A percentile compares a stretch with the other conserved stretches of the same genome.
Conservation (phyloP, 2,329 filamentous ascomycete species). For the Diplodia intermedia region DNA sequence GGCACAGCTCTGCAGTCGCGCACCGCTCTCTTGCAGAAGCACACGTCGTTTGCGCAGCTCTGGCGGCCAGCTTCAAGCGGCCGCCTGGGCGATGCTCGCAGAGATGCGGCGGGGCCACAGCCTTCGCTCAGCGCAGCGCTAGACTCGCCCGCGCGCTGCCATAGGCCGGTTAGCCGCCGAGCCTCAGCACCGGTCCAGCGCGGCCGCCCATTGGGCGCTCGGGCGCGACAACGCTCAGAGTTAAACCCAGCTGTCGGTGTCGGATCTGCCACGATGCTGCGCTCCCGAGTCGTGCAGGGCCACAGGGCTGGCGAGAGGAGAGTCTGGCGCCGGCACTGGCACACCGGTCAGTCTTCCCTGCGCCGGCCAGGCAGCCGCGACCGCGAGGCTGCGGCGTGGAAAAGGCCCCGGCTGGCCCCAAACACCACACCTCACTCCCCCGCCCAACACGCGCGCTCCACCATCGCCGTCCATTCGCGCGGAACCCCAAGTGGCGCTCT, state of each 20-base stretch:
- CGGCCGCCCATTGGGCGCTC: slow-evolving; percentile 5
- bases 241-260: slow-evolving; percentile 22
- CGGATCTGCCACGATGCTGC: slow-evolving; percentile 24
- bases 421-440: background rate
- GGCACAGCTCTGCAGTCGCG: slow-evolving; percentile 11
- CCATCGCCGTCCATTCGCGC: background rate
- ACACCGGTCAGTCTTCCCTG: slow-evolving; percentile 10
- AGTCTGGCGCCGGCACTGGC: background rate
- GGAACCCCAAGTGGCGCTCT: slow-evolving; percentile 1
- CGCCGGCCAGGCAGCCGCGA: background rate
- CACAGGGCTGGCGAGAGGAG: slow-evolving; percentile 10
- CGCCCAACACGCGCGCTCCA: slow-evolving; percentile 2
- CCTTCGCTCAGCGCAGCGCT: background rate
- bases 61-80: background rate
- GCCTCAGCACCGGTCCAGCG: background rate
- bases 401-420: slow-evolving; percentile 7
- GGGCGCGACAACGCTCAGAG: slow-evolving; percentile 4
- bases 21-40: background rate
- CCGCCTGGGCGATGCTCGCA: background rate
- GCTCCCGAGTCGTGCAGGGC: slow-evolving; percentile 16
- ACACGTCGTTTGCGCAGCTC: slow-evolving; percentile 1
- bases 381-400: background rate
- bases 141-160: background rate
- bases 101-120: background rate
- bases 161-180: slow-evolving; percentile 20